Percentiles rank a stretch among this genome's conserved stretches.
phyloP scores from a whole-genome alignment of 352 stramenopile species.

The Globisporangium spiculum region DNA sequence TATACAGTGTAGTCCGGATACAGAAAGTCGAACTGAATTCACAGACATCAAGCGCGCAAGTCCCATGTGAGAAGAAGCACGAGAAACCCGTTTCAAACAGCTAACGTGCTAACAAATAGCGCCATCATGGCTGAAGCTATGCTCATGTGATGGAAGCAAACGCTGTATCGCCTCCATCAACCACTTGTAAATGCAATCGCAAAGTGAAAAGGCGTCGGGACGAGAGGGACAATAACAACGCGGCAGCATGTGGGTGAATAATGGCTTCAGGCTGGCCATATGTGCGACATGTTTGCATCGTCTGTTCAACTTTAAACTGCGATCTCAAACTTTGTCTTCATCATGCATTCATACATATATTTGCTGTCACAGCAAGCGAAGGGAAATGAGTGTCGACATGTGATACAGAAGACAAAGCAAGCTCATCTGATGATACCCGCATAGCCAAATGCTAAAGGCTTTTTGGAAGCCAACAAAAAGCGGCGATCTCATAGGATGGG shows the following conservation, averaged over 20 bases:
- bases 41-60: not conserved
- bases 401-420: not conserved
- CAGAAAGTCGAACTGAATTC: not conserved
- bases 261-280: not conserved
- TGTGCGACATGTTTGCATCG: not conserved
- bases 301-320: not conserved
- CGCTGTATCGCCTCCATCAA: not conserved
- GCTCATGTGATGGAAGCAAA: not conserved
- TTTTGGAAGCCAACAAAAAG: slow-evolving; percentile 12
- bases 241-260: not conserved
- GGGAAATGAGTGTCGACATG: not conserved
- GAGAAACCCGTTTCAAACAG: not conserved
- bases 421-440: not conserved
- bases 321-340: not conserved
- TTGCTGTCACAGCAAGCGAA: not conserved
- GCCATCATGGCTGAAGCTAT: not conserved
- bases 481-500: not conserved
- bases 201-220: not conserved
- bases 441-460: not conserved
- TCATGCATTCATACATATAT: not conserved
- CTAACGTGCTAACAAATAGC: not conserved
- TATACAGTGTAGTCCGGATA: not conserved
- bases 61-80: not conserved
- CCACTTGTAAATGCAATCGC: not conserved
- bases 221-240: not conserved